phyloP scores from a whole-genome alignment of 225 moss, liverwort and hornwort species.

The Marchantia paleacea region DNA sequence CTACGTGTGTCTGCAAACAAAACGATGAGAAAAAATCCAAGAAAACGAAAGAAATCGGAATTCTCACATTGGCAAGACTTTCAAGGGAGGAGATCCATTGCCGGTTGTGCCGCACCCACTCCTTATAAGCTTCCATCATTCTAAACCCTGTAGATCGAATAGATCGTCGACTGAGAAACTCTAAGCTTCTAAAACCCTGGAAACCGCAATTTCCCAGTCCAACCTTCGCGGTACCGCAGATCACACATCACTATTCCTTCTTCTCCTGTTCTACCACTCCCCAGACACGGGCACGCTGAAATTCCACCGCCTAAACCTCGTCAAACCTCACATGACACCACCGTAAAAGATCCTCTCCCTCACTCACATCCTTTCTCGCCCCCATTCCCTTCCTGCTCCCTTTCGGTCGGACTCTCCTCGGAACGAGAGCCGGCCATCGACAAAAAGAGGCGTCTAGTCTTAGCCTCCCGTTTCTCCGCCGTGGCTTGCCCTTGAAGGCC shows the following conservation, averaged over 20 bases:
- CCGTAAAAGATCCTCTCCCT: neutral
- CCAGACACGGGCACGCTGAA: neutral
- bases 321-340: neutral
- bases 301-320: slow-evolving; percentile 12
- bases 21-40: slow-evolving; percentile 1
- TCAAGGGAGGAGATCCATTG: slow-evolving; percentile 89
- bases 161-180: neutral
- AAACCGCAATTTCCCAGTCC: slow-evolving; percentile 7
- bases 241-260: neutral
- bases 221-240: neutral
- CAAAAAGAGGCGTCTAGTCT: neutral
- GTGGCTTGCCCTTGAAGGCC: neutral
- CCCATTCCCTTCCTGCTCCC: neutral
- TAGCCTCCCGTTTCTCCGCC: neutral
- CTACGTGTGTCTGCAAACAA: neutral
- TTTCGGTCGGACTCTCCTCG: neutral
- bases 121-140: slow-evolving; percentile 81
- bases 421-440: neutral
- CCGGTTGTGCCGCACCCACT: slow-evolving; percentile 88
- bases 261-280: neutral
- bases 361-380: neutral
- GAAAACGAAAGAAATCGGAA: neutral
- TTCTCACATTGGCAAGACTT: slow-evolving; percentile 77
- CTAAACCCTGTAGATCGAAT: neutral
- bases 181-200: neutral